phyloP scores from a whole-genome alignment of 83 land plant genomes.

The Diphasiastrum complanatum region DNA sequence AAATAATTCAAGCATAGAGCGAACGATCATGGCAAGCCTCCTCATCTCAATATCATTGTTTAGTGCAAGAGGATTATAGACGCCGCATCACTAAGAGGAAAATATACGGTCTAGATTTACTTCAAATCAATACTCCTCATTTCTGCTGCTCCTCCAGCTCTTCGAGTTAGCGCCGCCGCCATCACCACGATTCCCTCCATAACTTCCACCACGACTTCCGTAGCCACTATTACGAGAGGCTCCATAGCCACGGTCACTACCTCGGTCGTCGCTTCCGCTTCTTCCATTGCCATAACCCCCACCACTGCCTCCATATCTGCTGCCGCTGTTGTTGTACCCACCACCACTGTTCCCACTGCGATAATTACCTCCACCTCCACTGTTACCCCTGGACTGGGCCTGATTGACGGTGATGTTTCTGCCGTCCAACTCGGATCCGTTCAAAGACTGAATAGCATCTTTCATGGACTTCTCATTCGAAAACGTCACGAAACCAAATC shows the following conservation, averaged over 20 bases:
- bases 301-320: constrained; percentile 21
- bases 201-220: not conserved
- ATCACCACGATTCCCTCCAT: constrained; percentile 8
- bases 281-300: constrained; percentile 18
- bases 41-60: no score
- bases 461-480: constrained; percentile 48
- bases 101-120: no score
- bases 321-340: constrained; percentile 18
- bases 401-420: constrained; percentile 49
- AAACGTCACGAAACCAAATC: constrained; percentile 75
- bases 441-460: constrained; percentile 63
- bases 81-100: no score
- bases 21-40: no score
- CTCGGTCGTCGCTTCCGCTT: constrained; percentile 23
- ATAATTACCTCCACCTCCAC: constrained; percentile 34
- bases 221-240: constrained; percentile 29
- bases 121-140: no score
- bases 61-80: no score
- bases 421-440: constrained; percentile 48
- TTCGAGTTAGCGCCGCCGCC: constrained; percentile 13
- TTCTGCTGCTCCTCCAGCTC: no score
- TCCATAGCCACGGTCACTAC: constrained; percentile 8
- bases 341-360: constrained; percentile 27
- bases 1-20: no score
- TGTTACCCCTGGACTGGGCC: constrained; percentile 46